Conservation (phyloP, 2,329 filamentous ascomycete genomes). For the Colletotrichum chrysophilum region DNA sequence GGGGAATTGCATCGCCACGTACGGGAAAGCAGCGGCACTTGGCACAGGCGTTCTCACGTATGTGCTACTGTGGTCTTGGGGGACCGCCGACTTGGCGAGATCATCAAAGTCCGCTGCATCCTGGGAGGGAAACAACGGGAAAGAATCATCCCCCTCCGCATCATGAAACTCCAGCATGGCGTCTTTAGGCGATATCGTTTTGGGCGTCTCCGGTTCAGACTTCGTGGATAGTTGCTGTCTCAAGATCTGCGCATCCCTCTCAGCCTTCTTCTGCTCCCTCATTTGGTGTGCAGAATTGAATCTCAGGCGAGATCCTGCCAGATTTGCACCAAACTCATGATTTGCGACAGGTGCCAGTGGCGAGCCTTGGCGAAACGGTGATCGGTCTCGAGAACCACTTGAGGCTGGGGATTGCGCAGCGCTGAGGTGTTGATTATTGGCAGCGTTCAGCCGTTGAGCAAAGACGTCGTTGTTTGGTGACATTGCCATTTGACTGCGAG, state of each 20-base stretch:
- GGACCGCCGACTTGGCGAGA: slow-evolving; percentile 30
- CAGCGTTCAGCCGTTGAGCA: slow-evolving; percentile 77
- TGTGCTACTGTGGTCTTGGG: not conserved
- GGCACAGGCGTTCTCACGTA: not conserved
- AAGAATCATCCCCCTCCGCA: slow-evolving; percentile 69
- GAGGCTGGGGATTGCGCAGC: slow-evolving; percentile 58
- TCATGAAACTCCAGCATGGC: slow-evolving; percentile 86
- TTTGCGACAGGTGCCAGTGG: slow-evolving; percentile 56
- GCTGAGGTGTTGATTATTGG: slow-evolving; percentile 74
- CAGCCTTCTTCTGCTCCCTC: slow-evolving; percentile 65
- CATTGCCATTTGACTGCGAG: slow-evolving; percentile 49
- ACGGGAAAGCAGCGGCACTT: slow-evolving; percentile 21
- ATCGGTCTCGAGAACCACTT: slow-evolving; percentile 66
- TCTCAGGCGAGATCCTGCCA: slow-evolving; percentile 13
- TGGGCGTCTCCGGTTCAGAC: slow-evolving; percentile 59
- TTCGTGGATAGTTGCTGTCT: slow-evolving; percentile 46
- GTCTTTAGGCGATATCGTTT: slow-evolving; percentile 95
- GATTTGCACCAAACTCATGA: slow-evolving; percentile 46
- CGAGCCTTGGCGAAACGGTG: slow-evolving; percentile 80
- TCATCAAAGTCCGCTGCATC: slow-evolving; percentile 50
- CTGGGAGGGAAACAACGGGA: slow-evolving; percentile 75
- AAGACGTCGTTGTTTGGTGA: slow-evolving; percentile 68
- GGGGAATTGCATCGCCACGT: slow-evolving; percentile 40
- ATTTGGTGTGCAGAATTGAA: slow-evolving; percentile 63
- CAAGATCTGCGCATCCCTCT: slow-evolving; percentile 58